Base-by-base conservation (phyloP, 441 rosid species). In the Erodium texanum region DNA sequence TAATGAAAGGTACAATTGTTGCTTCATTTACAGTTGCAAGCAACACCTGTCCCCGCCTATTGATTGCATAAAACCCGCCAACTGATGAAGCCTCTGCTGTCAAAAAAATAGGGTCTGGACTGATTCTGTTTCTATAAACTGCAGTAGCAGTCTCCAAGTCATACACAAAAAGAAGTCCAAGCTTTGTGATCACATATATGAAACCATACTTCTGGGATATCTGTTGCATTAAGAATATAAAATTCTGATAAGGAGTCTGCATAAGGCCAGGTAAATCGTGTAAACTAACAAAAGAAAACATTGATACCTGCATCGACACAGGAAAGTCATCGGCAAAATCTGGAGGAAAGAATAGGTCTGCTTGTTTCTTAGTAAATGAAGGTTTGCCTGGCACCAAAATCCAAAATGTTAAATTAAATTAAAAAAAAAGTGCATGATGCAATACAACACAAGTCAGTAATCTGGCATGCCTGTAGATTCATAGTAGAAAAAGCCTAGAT, bases 101-200 rank as follows among this genome's bases (percentile, higher is more conserved):
- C 87, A 95, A 86, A 82, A 92, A 95, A 69, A 95, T 90, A n/a
- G 98, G 99, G 82, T 95, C 98, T 66, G 99, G 96, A 83, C 97
- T 90, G 20, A 95, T 92, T 80, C 98, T 82, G 69, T 92, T 95
- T 82, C 99, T n/a, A 79, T 95, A 95, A 61, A 95, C 96, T 61
- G 99, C 99, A 81, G 89, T 82, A 36, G 97, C 98, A 50, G 99
- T 86, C 87, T 95, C 99, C 82, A 95, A 76, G 76, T 95, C 99
- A 75, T 95, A 95, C 24, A 95, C 99, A 84, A 95, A 95, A 62
- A 95, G 83, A 70, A 95, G 87, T 64, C 99, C 99, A 64, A 87
- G 99, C 87, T 95, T 95, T 76, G 98, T 95, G 80, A 95, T 92
- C 72, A 81, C 99, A 68, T 85, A 90, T 48, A 92, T 87, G 89